Conservation (phyloP, 257 asterid species). For the Oldenlandia corymbosa region DNA sequence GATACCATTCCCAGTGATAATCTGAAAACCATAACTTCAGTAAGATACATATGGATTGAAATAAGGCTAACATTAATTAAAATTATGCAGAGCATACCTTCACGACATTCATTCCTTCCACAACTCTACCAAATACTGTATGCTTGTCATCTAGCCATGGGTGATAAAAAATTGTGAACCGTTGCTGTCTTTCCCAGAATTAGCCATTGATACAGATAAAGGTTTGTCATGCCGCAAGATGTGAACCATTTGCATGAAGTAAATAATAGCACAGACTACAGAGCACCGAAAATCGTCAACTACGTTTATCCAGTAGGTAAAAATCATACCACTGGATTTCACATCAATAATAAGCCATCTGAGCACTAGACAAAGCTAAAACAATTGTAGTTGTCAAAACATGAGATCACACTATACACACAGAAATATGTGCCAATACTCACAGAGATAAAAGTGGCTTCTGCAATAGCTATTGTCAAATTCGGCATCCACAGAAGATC, state of each 20-base stretch:
- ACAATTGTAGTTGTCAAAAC: too few relatives aligned
- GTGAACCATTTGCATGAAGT: slow-evolving; percentile 24
- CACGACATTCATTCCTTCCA: slow-evolving; percentile 95
- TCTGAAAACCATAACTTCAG: not conserved
- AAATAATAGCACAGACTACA: not conserved
- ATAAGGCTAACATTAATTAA: too few relatives aligned
- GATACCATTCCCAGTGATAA: too few relatives aligned
- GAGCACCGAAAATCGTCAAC: not conserved
- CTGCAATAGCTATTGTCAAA: too few relatives aligned
- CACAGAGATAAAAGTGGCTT: too few relatives aligned
- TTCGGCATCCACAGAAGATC: not conserved
- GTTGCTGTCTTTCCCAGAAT: slow-evolving; percentile 94
- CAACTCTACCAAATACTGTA: slow-evolving; percentile 95
- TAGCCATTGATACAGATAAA: slow-evolving; percentile 94
- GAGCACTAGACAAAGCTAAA: too few relatives aligned
- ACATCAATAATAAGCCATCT: too few relatives aligned
- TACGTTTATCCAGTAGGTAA: too few relatives aligned
- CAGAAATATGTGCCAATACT: not conserved
- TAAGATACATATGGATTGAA: not conserved
- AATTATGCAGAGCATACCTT: slow-evolving; percentile 48
- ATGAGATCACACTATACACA: too few relatives aligned
- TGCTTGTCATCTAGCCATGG: slow-evolving; percentile 98
- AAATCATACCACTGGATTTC: too few relatives aligned
- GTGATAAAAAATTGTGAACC: slow-evolving; percentile 95
- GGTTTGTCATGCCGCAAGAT: slow-evolving; percentile 96